phyloP scores from a whole-genome alignment of 352 stramenopile species.

The Phytophthora kernoviae region DNA sequence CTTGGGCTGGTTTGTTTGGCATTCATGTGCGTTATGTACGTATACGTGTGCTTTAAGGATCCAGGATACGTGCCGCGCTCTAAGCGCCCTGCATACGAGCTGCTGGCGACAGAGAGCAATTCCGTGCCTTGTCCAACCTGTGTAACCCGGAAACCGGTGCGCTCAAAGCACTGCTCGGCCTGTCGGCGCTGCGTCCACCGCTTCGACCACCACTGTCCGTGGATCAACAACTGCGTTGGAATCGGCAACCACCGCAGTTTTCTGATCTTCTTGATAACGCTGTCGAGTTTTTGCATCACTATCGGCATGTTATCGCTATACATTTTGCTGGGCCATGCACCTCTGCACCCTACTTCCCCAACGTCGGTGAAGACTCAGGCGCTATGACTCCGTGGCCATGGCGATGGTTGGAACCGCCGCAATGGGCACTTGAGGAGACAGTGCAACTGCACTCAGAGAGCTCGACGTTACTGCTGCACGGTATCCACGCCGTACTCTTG shows the following conservation, averaged over 20 bases:
- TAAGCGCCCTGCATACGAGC: slow-evolving; percentile 65
- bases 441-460: slow-evolving; percentile 15
- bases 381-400: slow-evolving; percentile 19
- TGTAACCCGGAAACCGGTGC: slow-evolving; percentile 72
- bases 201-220: slow-evolving; percentile 87
- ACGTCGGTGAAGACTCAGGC: neutral
- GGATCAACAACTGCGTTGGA: slow-evolving; percentile 88
- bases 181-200: slow-evolving; percentile 80
- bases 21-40: slow-evolving; percentile 66
- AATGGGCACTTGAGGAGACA: slow-evolving; percentile 25
- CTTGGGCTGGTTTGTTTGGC: slow-evolving; percentile 43
- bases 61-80: slow-evolving; percentile 75
- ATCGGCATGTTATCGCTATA: slow-evolving; percentile 49
- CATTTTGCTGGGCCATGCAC: slow-evolving; percentile 51
- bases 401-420: slow-evolving; percentile 30
- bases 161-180: slow-evolving; percentile 84
- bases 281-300: slow-evolving; percentile 57
- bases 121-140: slow-evolving; percentile 80
- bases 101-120: slow-evolving; percentile 71
- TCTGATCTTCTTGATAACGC: slow-evolving; percentile 61
- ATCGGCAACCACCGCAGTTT: slow-evolving; percentile 77
- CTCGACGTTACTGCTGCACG: slow-evolving; percentile 51
- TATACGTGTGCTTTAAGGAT: slow-evolving; percentile 81
- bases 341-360: slow-evolving; percentile 37
- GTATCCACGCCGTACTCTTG: slow-evolving; percentile 58